A percentile compares a stretch with the other conserved stretches of the same genome.
Evolutionary conservation across 106 monocot species (phyloP).

Genomic region (Dendrobium catenatum): DNA sequence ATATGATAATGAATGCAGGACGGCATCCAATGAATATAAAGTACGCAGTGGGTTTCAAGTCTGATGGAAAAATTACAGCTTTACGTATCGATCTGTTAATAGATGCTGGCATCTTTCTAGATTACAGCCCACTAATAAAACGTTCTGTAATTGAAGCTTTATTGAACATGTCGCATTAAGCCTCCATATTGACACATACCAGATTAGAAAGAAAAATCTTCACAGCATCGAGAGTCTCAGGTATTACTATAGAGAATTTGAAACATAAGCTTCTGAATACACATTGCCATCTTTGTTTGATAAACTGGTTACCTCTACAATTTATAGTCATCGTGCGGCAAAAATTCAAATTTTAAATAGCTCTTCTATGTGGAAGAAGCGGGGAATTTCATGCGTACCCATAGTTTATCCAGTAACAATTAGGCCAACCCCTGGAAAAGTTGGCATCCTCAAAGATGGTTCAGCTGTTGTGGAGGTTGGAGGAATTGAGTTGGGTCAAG

Average conservation of each 20-base stretch:
- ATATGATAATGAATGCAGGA: constrained; percentile 79
- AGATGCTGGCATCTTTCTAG: constrained; percentile 57
- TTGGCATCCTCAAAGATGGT: constrained; percentile 66
- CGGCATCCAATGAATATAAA: constrained; percentile 78
- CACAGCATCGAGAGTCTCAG: constrained; percentile 56
- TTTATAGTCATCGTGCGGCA: constrained; percentile 24
- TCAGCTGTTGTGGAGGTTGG: constrained; percentile 85
- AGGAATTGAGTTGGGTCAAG: constrained; percentile 85
- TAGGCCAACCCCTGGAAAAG: constrained; percentile 57
- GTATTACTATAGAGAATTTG: constrained; percentile 26
- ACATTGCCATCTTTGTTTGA: constrained; percentile 49
- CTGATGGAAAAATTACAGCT: constrained; percentile 71
- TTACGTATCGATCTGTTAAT: constrained; percentile 60
- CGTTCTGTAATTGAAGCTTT: constrained; percentile 19
- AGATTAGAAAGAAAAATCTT: constrained; percentile 50
- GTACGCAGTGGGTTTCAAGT: constrained; percentile 74
- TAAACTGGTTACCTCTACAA: constrained; percentile 27
- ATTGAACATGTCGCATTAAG: constrained; percentile 72
- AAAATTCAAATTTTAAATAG: constrained; percentile 45
- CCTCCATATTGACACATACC: constrained; percentile 38
- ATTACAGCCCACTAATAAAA: constrained; percentile 44
- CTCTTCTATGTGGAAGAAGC: constrained; percentile 56
- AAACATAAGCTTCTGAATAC: constrained; percentile 48
- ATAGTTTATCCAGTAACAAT: constrained; percentile 28
- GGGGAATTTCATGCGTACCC: constrained; percentile 72